Conservation (phyloP, 2,329 filamentous ascomycete genomes). For the Scortechinia acanthostroma region DNA sequence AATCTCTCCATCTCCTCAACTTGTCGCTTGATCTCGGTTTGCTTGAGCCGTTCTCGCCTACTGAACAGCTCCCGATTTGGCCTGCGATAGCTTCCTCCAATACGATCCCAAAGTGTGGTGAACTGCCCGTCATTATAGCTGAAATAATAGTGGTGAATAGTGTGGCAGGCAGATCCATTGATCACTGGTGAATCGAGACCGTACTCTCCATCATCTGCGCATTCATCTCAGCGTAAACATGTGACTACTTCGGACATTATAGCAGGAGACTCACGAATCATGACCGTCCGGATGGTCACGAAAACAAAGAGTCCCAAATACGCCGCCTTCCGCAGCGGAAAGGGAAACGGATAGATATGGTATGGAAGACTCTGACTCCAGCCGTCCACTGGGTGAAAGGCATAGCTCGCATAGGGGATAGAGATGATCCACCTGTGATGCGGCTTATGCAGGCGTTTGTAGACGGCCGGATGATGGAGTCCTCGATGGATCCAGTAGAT, state of each 20-base stretch:
- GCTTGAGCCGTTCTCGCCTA: background rate
- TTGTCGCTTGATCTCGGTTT: background rate
- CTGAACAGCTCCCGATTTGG: background rate
- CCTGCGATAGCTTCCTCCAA: slow-evolving; percentile 56
- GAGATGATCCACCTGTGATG: slow-evolving; percentile 74
- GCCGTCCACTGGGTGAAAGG: slow-evolving; percentile 64
- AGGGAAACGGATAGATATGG: slow-evolving; percentile 62
- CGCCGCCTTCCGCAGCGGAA: slow-evolving; percentile 61
- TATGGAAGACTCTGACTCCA: slow-evolving; percentile 62
- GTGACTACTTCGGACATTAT: no score
- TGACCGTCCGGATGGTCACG: slow-evolving; percentile 65
- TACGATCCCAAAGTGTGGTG: slow-evolving; percentile 61
- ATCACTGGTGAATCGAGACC: slow-evolving; percentile 58
- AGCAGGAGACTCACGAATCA: slow-evolving; percentile 32
- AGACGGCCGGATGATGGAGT: slow-evolving; percentile 54
- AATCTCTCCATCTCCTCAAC: background rate
- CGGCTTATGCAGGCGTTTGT: slow-evolving; percentile 62
- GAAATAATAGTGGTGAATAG: slow-evolving; percentile 62
- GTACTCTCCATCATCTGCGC: slow-evolving; percentile 58
- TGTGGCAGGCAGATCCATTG: slow-evolving; percentile 67
- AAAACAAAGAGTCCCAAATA: slow-evolving; percentile 60
- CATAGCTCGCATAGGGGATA: slow-evolving; percentile 62
- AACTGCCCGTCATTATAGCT: slow-evolving; percentile 67
- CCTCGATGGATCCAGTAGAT: slow-evolving; percentile 68
- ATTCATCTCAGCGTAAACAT: background rate